These are phyloP conservation scores for Glonium stellatum DNA, from an alignment of 495 filamentous ascomycete genomes.

Conservation along the genomic window DNA sequence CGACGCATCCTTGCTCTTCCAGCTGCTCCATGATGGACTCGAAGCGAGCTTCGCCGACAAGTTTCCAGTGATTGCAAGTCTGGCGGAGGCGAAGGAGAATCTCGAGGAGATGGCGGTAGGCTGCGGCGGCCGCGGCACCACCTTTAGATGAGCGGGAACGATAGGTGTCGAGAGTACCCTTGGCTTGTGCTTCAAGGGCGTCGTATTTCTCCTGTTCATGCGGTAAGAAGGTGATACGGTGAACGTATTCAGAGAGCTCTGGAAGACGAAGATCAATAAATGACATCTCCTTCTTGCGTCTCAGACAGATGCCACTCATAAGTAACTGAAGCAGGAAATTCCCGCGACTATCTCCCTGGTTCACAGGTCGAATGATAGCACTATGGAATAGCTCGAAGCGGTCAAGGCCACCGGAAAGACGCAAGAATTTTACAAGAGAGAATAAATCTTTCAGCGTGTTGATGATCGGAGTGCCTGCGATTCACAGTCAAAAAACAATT, in stretches of 20 bases:
- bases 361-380: slow-evolving; percentile 65
- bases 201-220: slow-evolving; percentile 79
- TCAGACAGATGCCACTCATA: slow-evolving; percentile 75
- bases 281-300: slow-evolving; percentile 81
- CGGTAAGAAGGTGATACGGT: slow-evolving; percentile 64
- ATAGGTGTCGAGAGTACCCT: slow-evolving; percentile 60
- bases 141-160: slow-evolving; percentile 40
- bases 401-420: slow-evolving; percentile 70
- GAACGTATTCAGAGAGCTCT: slow-evolving; percentile 69
- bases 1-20: slow-evolving; percentile 58
- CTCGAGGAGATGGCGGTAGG: slow-evolving; percentile 67
- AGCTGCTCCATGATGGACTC: slow-evolving; percentile 61
- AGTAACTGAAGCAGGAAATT: slow-evolving; percentile 64
- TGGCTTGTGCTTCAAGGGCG: slow-evolving; percentile 66
- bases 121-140: slow-evolving; percentile 34
- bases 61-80: slow-evolving; percentile 79
- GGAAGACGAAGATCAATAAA: slow-evolving; percentile 82
- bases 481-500: background rate
- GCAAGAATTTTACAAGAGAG: slow-evolving; percentile 72
- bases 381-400: slow-evolving; percentile 67
- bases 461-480: slow-evolving; percentile 39
- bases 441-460: slow-evolving; percentile 80
- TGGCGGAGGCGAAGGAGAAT: slow-evolving; percentile 79
- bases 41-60: slow-evolving; percentile 63
- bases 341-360: slow-evolving; percentile 49